Evolutionary conservation across 805 yeast species (phyloP), one percentile per base, ranked within the genome.

Genomic region (Dipodascus albidus): DNA sequence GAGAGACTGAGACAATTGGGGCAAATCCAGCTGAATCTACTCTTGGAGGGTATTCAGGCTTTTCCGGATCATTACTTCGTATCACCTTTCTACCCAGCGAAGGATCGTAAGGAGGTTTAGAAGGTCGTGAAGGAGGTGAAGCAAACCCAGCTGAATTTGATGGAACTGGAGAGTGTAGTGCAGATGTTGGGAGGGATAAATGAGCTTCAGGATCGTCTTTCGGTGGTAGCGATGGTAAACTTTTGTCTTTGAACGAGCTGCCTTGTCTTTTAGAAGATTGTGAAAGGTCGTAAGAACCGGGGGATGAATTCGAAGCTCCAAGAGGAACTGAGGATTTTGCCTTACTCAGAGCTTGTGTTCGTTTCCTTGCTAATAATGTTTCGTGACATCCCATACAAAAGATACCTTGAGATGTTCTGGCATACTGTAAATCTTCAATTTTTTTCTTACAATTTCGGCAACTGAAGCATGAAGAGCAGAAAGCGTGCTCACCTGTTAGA

Each of bases 371-470:
- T 64, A 90, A 69, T 55, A 91, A 70, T 59, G 81, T 78, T 63
- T 87, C 90, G 69, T 93, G 97, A 67, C 99, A 91, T 24, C 78
- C 74, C 87, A 90, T 87, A 69, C 99, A 91, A 64, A 88, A 90
- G 48, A 91, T 72, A 0, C 98, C 98, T 62, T 86, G 90, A 47
- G 90, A 83, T 0, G 97, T 91, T 64, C 96, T 77, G n/a, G 97
- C 97, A 66, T 93, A 93, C 59, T 89, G 76, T 59, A 90, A 72
- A 68, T 91, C 96, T 63, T 85, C 95, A 56, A 91, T 91, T 54
- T 83, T 82, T 57, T 79, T 79, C 65, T 85, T 83, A 71, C 99
- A 91, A 60, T 87, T 83, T 50, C 91, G 80, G 68, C 99, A 91
- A 62, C 81, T 81, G 72, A 91, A 93, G 68, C 99, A 91, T 50